Percentiles rank a stretch among this genome's conserved stretches.
Conservation (phyloP, 495 filamentous ascomycete species). For the Penicillium chermesinum region DNA sequence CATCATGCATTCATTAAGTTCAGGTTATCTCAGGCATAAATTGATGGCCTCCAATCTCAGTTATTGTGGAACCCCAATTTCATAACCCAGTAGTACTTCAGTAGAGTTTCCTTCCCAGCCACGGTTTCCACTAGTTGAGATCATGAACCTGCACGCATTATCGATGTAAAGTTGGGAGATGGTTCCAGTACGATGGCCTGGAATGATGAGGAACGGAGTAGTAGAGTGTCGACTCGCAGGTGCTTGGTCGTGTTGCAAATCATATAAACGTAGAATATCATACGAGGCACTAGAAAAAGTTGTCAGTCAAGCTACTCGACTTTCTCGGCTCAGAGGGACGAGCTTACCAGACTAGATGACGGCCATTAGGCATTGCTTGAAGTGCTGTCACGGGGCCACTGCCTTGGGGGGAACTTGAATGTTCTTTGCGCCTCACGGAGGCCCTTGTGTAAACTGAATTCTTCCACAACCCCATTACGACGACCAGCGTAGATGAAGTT, state of each 20-base stretch:
- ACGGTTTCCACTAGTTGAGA: slow-evolving; percentile 82
- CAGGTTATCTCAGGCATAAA: not conserved
- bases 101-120: slow-evolving; percentile 95
- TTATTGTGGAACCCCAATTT: slow-evolving; percentile 59
- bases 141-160: slow-evolving; percentile 81
- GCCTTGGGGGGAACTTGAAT: slow-evolving; percentile 84
- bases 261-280: slow-evolving; percentile 90
- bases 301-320: not conserved
- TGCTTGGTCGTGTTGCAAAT: slow-evolving; percentile 63
- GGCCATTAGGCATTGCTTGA: slow-evolving; percentile 85
- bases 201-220: slow-evolving; percentile 90
- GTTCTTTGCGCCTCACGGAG: slow-evolving; percentile 67
- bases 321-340: not conserved
- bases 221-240: slow-evolving; percentile 71
- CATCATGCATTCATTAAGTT: not conserved
- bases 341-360: slow-evolving; percentile 78
- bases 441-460: slow-evolving; percentile 85
- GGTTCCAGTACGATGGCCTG: slow-evolving; percentile 87
- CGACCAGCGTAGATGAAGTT: slow-evolving; percentile 93
- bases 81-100: slow-evolving; percentile 90
- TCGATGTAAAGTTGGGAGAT: slow-evolving; percentile 81
- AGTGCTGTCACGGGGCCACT: slow-evolving; percentile 85
- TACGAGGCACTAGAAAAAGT: slow-evolving; percentile 64
- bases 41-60: not conserved
- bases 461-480: slow-evolving; percentile 90